phyloP scores from a whole-genome alignment of 1,284 basidiomycete species.

The Earliella scabrosa region DNA sequence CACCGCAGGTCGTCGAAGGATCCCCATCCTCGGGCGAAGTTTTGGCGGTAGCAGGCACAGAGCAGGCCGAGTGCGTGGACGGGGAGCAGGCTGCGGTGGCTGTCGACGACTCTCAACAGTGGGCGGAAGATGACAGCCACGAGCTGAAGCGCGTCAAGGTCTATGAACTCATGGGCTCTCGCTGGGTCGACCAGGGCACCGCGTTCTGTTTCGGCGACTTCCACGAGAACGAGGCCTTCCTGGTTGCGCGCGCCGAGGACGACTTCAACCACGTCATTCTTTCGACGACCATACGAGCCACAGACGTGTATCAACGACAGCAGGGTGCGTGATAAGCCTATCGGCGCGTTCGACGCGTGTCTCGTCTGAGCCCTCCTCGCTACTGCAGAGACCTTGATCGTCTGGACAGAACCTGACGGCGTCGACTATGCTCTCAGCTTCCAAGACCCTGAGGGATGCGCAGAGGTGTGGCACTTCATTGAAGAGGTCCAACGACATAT shows the following conservation, averaged over 20 bases:
- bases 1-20: slow-evolving; percentile 18
- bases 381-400: slow-evolving; percentile 89
- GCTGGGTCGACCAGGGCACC: slow-evolving; percentile 94
- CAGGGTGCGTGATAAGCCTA: slow-evolving; percentile 66
- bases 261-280: slow-evolving; percentile 74
- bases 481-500: slow-evolving; percentile 91
- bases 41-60: slow-evolving; percentile 12
- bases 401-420: slow-evolving; percentile 97
- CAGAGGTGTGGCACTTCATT: slow-evolving; percentile 98
- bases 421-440: slow-evolving; percentile 97
- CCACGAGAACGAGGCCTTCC: slow-evolving; percentile 80
- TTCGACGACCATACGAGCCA: slow-evolving; percentile 74
- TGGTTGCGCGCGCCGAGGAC: slow-evolving; percentile 84
- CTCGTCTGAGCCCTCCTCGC: background rate
- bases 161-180: slow-evolving; percentile 87
- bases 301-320: slow-evolving; percentile 90
- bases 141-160: slow-evolving; percentile 61
- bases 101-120: slow-evolving; percentile 37
- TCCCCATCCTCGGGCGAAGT: slow-evolving; percentile 18
- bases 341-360: slow-evolving; percentile 16
- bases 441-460: slow-evolving; percentile 94
- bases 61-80: slow-evolving; percentile 22
- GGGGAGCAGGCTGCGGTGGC: slow-evolving; percentile 17
- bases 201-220: slow-evolving; percentile 92
- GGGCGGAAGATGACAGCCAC: slow-evolving; percentile 41